Conservation (phyloP, 768 basidiomycete genomes). For the Nevesoporus exiguus region DNA sequence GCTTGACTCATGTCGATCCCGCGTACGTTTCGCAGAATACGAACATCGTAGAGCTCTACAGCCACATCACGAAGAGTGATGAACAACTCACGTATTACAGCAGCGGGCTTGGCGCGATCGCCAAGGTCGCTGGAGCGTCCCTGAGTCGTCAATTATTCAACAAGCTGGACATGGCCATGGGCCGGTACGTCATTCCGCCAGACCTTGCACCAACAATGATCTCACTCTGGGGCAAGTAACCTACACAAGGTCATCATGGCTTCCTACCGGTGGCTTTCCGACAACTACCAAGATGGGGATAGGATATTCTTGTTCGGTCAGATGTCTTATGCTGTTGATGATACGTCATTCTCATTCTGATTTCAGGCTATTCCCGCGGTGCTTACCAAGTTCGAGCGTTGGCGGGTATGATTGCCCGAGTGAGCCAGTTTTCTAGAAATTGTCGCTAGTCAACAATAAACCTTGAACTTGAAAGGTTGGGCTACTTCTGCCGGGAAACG, state of each 20-base stretch:
- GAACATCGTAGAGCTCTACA: constrained; percentile 40
- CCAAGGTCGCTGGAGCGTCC: constrained; percentile 21
- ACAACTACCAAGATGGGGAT: constrained; percentile 38
- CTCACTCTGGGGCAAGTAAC: constrained; percentile 26
- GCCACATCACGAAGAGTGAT: constrained; percentile 33
- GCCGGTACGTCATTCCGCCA: constrained; percentile 26
- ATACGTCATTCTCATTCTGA: neutral
- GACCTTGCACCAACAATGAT: neutral
- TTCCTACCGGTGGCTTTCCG: constrained; percentile 42
- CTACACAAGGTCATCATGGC: constrained; percentile 33
- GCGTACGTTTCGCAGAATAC: constrained; percentile 32
- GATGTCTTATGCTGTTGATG: neutral
- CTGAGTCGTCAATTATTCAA: constrained; percentile 21
- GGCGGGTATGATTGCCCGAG: constrained; percentile 44
- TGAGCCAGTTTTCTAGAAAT: constrained; percentile 5
- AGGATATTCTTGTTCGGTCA: constrained; percentile 41
- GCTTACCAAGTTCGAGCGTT: constrained; percentile 44
- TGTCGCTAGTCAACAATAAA: neutral
- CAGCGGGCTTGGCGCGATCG: constrained; percentile 39
- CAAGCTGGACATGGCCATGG: constrained; percentile 36
- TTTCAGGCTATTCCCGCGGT: constrained; percentile 45
- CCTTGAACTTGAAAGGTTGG: constrained; percentile 33
- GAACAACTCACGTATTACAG: constrained; percentile 39
- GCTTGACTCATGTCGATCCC: neutral
- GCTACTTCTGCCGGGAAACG: constrained; percentile 38